These are phyloP conservation scores for Zychaea mexicana DNA, from an alignment of 371 early-diverging fungal genomes.

Conservation along the genomic window DNA sequence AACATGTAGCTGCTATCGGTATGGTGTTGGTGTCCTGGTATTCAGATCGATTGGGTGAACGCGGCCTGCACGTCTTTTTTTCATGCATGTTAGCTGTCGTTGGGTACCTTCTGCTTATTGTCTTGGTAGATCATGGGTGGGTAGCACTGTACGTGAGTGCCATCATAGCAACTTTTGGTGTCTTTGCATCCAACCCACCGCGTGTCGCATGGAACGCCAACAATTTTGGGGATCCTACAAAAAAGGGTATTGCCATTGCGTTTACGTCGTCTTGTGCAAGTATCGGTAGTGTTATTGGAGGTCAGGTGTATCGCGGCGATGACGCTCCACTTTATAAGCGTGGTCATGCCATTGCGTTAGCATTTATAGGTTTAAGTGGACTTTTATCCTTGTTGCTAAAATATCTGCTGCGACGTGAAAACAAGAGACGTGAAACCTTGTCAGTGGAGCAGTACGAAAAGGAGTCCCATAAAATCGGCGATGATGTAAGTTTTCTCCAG, in stretches of 20 bases:
- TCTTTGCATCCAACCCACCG: conserved; percentile 56
- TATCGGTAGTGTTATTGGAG: conserved; percentile 54
- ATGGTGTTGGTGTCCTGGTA: conserved; percentile 57
- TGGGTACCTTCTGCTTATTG: conserved; percentile 65
- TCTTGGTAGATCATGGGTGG: conserved; percentile 15
- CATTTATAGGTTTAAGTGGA: conserved; percentile 42
- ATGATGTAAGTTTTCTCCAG: not conserved
- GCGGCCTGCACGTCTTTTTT: conserved; percentile 65
- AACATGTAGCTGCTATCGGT: conserved; percentile 42
- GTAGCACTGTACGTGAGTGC: conserved; percentile 49
- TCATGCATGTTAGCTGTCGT: conserved; percentile 58
- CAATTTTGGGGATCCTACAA: conserved; percentile 66
- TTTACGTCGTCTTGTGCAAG: conserved; percentile 52
- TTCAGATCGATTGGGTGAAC: conserved; percentile 62
- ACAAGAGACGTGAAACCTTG: conserved; percentile 6
- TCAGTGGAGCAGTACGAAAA: conserved; percentile 38
- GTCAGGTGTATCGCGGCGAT: conserved; percentile 61
- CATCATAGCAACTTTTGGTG: conserved; percentile 52
- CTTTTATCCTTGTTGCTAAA: conserved; percentile 47
- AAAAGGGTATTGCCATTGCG: conserved; percentile 63
- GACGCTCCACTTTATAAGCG: conserved; percentile 60
- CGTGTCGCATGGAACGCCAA: conserved; percentile 65
- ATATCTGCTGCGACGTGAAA: conserved; percentile 22
- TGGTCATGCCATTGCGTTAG: conserved; percentile 47
- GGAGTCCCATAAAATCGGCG: conserved; percentile 1